Evolutionary conservation across 805 yeast species (phyloP).

Genomic region (Metschnikowia kofuensis): DNA sequence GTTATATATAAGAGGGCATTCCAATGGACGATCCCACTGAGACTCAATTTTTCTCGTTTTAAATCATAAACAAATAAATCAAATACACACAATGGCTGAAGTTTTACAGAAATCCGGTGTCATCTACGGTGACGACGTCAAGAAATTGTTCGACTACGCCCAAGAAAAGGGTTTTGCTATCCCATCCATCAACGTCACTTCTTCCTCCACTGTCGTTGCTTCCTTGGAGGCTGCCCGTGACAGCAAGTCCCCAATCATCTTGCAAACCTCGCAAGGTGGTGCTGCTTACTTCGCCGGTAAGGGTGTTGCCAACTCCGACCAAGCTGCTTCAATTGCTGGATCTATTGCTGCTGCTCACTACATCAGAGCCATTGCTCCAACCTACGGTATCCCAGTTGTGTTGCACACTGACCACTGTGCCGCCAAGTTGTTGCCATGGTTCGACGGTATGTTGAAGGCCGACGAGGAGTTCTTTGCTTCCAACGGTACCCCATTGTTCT

Average conservation of each 20-base stretch:
- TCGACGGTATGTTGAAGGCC: slow-evolving; percentile 95
- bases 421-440: slow-evolving; percentile 96
- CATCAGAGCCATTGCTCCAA: slow-evolving; percentile 94
- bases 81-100: slow-evolving; percentile 17
- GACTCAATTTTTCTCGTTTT: not conserved
- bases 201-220: slow-evolving; percentile 84
- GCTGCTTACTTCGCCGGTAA: slow-evolving; percentile 99
- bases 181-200: slow-evolving; percentile 98
- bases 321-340: slow-evolving; percentile 92
- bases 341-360: slow-evolving; percentile 97
- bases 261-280: slow-evolving; percentile 98
- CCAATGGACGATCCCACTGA: not conserved
- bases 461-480: slow-evolving; percentile 87
- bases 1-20: slow-evolving; percentile 10
- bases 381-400: slow-evolving; percentile 94
- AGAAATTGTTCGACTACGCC: slow-evolving; percentile 82
- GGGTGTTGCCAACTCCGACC: slow-evolving; percentile 93
- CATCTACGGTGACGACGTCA: slow-evolving; percentile 97
- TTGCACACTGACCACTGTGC: slow-evolving; percentile 99
- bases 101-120: slow-evolving; percentile 86
- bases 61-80: slow-evolving; percentile 1
- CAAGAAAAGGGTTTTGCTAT: slow-evolving; percentile 92
- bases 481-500: slow-evolving; percentile 94
- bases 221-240: slow-evolving; percentile 51
- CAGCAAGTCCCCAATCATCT: slow-evolving; percentile 80